Conservation (phyloP, 2,329 filamentous ascomycete genomes). For the Colletotrichum chlorophyti region DNA sequence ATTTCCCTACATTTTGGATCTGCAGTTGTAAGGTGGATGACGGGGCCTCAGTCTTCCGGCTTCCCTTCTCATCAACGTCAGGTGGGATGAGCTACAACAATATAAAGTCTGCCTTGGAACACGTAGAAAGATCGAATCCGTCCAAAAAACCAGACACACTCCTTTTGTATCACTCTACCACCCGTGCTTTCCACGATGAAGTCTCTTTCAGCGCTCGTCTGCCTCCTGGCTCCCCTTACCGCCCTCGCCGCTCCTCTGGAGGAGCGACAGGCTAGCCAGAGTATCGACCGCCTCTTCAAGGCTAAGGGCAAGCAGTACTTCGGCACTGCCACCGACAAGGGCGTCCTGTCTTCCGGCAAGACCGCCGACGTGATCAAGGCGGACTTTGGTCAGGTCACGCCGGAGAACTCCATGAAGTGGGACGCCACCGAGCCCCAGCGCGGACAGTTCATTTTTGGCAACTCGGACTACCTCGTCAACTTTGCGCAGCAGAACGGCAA, state of each 20-base stretch:
- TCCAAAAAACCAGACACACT: not conserved
- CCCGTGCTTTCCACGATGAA: constrained; percentile 17
- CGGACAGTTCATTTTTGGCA: constrained; percentile 60
- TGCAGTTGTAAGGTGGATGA: too few species aligned
- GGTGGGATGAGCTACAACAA: too few species aligned
- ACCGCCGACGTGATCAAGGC: constrained; percentile 64
- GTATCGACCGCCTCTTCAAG: constrained; percentile 63
- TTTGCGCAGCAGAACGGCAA: constrained; percentile 64
- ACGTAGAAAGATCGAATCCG: not conserved
- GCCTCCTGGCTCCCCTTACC: constrained; percentile 45
- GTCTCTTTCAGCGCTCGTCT: constrained; percentile 36
- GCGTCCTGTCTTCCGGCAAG: constrained; percentile 53
- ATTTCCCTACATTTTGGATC: too few species aligned
- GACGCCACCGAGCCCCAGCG: constrained; percentile 58
- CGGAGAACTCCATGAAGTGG: constrained; percentile 78
- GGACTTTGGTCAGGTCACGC: constrained; percentile 70
- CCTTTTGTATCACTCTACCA: not conserved
- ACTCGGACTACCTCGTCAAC: constrained; percentile 66
- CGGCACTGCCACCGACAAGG: constrained; percentile 63
- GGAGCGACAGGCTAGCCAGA: constrained; percentile 49
- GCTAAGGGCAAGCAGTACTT: constrained; percentile 71
- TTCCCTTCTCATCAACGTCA: too few species aligned
- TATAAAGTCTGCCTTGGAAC: not conserved
- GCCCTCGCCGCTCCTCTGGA: constrained; percentile 40
- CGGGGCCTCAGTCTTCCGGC: too few species aligned